Percentiles rank a stretch among this genome's conserved stretches.
Evolutionary conservation across 805 yeast genomes (phyloP).

Genomic region (Cephaloascus albidus): DNA sequence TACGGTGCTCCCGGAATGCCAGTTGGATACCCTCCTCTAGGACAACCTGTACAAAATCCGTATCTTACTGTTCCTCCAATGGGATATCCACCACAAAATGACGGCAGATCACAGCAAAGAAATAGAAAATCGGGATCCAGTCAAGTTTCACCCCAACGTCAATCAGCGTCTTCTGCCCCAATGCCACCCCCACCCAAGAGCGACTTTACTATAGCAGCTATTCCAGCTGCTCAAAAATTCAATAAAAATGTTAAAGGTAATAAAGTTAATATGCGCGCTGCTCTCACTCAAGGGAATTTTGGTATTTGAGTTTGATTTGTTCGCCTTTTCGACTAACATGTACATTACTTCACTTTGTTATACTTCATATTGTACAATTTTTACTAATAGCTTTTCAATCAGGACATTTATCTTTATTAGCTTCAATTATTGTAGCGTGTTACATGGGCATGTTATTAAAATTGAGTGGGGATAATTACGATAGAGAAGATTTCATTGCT

Average conservation of each 20-base stretch:
- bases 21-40: constrained; percentile 6
- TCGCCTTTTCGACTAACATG: too few relatives aligned
- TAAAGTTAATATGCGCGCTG: constrained; percentile 52
- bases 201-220: constrained; percentile 31
- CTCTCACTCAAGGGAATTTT: constrained; percentile 56
- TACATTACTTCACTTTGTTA: too few relatives aligned
- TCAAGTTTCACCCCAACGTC: background rate
- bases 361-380: too few relatives aligned
- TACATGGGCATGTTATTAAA: too few relatives aligned
- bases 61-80: constrained; percentile 4
- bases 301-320: constrained; percentile 62
- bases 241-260: constrained; percentile 33
- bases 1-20: background rate
- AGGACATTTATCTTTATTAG: too few relatives aligned
- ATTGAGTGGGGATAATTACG: too few relatives aligned
- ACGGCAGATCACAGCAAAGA: background rate
- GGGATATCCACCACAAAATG: constrained; percentile 3
- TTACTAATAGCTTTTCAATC: too few relatives aligned
- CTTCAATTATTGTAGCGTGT: too few relatives aligned
- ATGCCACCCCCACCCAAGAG: constrained; percentile 17
- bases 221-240: constrained; percentile 33
- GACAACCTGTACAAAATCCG: constrained; percentile 1
- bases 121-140: background rate
- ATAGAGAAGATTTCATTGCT: too few relatives aligned
- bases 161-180: constrained; percentile 1